A percentile compares a stretch with the other conserved stretches of the same genome.
Conservation (phyloP, 2,329 filamentous ascomycete genomes). For the Fusarium sp. region DNA sequence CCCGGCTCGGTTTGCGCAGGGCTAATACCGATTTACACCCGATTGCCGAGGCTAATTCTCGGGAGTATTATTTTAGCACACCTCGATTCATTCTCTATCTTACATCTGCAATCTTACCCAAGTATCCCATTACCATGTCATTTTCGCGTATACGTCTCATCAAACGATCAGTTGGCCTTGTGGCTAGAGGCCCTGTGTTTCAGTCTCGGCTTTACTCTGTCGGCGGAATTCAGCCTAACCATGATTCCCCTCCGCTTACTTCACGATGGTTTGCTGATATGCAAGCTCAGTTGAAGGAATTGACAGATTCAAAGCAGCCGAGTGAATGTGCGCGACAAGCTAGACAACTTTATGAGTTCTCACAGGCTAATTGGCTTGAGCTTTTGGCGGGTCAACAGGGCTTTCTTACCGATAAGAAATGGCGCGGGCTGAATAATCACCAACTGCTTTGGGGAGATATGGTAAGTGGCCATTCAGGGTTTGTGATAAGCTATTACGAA, state of each 20-base stretch:
- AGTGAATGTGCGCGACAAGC: constrained; percentile 14
- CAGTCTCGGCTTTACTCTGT: neutral
- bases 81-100: neutral
- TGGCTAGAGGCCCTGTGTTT: neutral
- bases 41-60: constrained; percentile 5
- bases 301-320: neutral
- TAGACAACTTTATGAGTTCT: neutral
- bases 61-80: neutral
- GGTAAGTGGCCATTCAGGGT: neutral
- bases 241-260: neutral
- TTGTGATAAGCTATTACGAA: accelerated
- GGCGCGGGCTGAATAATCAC: constrained; percentile 27
- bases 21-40: neutral
- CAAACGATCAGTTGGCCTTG: neutral
- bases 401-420: constrained; percentile 21
- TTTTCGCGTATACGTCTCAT: neutral
- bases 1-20: neutral
- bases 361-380: constrained; percentile 16
- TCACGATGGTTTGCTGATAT: constrained; percentile 35
- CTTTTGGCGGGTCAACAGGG: constrained; percentile 28
- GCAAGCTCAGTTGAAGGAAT: constrained; percentile 6
- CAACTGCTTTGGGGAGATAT: constrained; percentile 37
- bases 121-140: neutral
- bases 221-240: neutral
- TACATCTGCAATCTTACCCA: neutral